Evolutionary conservation across 1,139 yeast species (phyloP).

Genomic region (Zygosaccharomyces sapae): DNA sequence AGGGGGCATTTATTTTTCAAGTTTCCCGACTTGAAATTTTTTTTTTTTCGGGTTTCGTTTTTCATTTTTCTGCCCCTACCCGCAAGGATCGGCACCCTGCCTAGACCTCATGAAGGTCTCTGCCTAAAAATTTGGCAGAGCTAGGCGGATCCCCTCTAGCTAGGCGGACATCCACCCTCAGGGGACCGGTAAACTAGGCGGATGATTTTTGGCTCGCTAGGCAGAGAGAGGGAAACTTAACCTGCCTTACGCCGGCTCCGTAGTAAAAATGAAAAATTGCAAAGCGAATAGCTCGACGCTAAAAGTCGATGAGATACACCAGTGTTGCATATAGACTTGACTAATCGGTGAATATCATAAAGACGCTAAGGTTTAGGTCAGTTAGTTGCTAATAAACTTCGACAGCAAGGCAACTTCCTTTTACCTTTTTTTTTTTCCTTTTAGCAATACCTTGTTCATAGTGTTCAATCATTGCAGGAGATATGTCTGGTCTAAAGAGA

Average conservation of each 20-base stretch:
- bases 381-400: not conserved
- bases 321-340: not conserved
- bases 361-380: not conserved
- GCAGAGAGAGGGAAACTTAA: not conserved
- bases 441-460: not conserved
- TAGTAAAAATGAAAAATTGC: slow-evolving; percentile 3
- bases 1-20: slow-evolving; percentile 44
- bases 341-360: not conserved
- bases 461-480: not conserved
- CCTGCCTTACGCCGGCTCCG: not conserved
- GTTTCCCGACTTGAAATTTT: too few relatives aligned
- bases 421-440: not conserved
- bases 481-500: slow-evolving; percentile 25
- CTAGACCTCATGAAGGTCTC: not conserved
- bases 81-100: too few relatives aligned
- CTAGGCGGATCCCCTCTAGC: not conserved
- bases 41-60: too few relatives aligned
- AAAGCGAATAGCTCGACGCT: not conserved
- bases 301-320: slow-evolving; percentile 1
- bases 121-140: not conserved
- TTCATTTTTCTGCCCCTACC: too few relatives aligned
- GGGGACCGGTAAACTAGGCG: not conserved
- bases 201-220: not conserved
- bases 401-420: slow-evolving; percentile 1
- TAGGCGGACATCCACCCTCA: not conserved